Base-by-base conservation (phyloP, 164 flowering plant species). In the Chloranthus sessilifolius region DNA sequence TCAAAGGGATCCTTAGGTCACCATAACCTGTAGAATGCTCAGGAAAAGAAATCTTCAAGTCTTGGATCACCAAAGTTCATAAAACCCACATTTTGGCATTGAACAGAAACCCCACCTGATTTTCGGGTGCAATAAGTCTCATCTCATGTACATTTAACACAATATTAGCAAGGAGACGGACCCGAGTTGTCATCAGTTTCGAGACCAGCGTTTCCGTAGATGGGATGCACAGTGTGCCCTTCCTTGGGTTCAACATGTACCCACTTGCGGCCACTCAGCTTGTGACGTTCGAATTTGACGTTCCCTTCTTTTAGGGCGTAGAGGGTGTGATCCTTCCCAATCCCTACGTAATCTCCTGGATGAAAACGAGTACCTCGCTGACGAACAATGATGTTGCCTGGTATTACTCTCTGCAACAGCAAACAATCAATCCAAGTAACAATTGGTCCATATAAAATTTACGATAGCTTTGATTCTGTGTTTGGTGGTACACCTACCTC, bases 351-450 rank as follows among this genome's bases (percentile, higher is more conserved):
- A 54, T 88, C 64, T 11, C 98, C 98, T 1, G 98, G 98, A 60
- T 88, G 98, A 53, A 92, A 88, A 4, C 96, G 77, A 1, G 98
- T 88, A 20, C 98, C 96, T 29, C 96, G 71, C 55, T 91, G 96
- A 7, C 95, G 79, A 52, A 92, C 96, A 42, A 88, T 85, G 47
- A 92, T 92, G 68, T 92, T 92, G 60, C 96, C 98, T 43, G 76
- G 94, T 35, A 83, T 83, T 56, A 92, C 98, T 60, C 79, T 82
- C 96, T 88, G 85, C 68, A 64, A 45, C 7, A 53, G 31, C 19
- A 53, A 24, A 52, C 7, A 1, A 49, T 6, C n/a, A n/a, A n/a
- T n/a, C n/a, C n/a, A n/a, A n/a, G n/a, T n/a, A n/a, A n/a, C n/a
- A n/a, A n/a, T n/a, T n/a, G n/a, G n/a, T n/a, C n/a, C n/a, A n/a